Base-by-base conservation (phyloP, 176 grass and related monocot species). In the Dendrocalamus sinicus region DNA sequence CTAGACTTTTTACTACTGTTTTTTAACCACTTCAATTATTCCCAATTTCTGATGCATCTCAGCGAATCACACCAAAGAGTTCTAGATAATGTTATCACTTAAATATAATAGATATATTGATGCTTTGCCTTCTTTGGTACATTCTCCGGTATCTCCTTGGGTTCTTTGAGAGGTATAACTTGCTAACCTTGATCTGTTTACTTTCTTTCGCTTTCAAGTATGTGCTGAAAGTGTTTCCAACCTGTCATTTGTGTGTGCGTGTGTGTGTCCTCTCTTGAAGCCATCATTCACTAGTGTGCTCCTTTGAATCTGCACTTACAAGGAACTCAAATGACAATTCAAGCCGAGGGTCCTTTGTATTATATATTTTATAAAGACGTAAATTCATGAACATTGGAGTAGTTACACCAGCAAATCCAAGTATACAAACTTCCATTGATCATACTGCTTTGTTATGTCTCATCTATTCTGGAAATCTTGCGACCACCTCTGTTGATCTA, bases 81-180 rank as follows among this genome's bases (percentile, higher is more conserved):
- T 80, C 22, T 6, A 74, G 75, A 47, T 40, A 47, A 88, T 72
- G 86, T 81, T 67, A 71, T 66, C 48, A 48, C 89, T 79, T 94
- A 72, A 94, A 76, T 78, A 40, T 74, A 45, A 41, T 72, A 91
- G 89, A 94, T 86, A 89, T 77, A 46, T 60, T 94, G 84, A 84
- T 89, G 67, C 59, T 94, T 73, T 76, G 84, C 73, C 81, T 94
- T 46, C 66, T 91, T 35, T 94, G 86, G 92, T 94, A 89, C 84
- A 87, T 94, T 47, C 77, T 86, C 26, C 84, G 81, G 48, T 87
- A 89, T 81, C 76, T 89, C 39, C 20, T 62, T 61, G 87, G 63
- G 37, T 94, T 91, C 78, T 94, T 87, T 84, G 75, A 89, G 54
- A 87, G 92, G 87, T 91, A 82, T 62, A 73, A 74, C 17, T 78